Conservation (phyloP, 208 protist species). For the Crithidia bombi region DNA sequence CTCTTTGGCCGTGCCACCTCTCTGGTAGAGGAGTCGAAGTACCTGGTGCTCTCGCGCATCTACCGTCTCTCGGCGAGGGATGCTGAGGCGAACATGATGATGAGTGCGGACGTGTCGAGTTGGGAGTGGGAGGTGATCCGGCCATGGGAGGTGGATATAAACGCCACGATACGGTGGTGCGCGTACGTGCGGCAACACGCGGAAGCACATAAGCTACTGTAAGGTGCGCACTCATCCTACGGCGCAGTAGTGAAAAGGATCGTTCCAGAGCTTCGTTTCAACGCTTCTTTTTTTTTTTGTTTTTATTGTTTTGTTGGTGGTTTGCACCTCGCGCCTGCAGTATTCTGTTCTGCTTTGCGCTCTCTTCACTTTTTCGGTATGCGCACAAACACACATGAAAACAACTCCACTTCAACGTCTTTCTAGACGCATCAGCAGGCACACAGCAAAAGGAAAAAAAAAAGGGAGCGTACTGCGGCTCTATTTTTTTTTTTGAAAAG, state of each 20-base stretch:
- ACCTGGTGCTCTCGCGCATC: slow-evolving; percentile 17
- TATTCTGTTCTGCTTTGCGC: too few relatives aligned
- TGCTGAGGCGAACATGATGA: background rate
- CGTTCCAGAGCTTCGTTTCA: slow-evolving; percentile 2
- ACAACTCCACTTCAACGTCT: too few relatives aligned
- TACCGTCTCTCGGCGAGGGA: slow-evolving; percentile 11
- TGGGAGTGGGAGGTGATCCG: slow-evolving; percentile 8
- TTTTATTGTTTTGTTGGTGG: background rate
- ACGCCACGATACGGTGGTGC: slow-evolving; percentile 20
- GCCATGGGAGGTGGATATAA: slow-evolving; percentile 7
- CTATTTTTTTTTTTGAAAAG: too few relatives aligned
- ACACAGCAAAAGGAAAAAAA: background rate
- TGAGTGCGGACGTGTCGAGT: slow-evolving; percentile 6
- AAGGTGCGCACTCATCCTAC: background rate
- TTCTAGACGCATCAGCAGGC: too few relatives aligned
- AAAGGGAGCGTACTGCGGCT: background rate
- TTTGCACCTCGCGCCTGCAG: too few relatives aligned
- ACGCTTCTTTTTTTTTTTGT: slow-evolving; percentile 7
- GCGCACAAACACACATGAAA: background rate
- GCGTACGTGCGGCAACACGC: slow-evolving; percentile 19
- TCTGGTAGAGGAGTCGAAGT: slow-evolving; percentile 7
- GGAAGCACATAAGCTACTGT: slow-evolving; percentile 12
- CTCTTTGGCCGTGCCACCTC: slow-evolving; percentile 18
- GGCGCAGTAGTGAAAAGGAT: too few relatives aligned
- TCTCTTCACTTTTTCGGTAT: too few relatives aligned